These are phyloP conservation scores for Neurospora cerealis DNA, from an alignment of 495 filamentous ascomycete species.

Conservation along the genomic window DNA sequence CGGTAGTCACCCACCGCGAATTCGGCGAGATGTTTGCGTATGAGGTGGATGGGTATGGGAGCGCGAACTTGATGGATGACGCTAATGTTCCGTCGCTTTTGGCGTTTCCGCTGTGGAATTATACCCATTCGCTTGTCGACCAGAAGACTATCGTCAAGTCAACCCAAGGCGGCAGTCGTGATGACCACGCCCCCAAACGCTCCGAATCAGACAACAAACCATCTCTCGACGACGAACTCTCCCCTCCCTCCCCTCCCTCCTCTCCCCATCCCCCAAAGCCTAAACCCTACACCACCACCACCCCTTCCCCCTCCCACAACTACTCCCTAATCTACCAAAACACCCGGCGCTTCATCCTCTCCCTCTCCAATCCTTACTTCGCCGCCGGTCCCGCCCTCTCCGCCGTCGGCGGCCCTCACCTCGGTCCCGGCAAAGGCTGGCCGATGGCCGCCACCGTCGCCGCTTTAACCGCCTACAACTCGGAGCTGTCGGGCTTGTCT, in stretches of 20 bases:
- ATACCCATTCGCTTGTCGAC: slow-evolving; percentile 4
- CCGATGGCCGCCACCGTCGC: slow-evolving; percentile 47
- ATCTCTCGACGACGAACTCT: background rate
- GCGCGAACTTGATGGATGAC: slow-evolving; percentile 53
- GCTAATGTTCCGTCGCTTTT: slow-evolving; percentile 53
- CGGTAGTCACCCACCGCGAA: slow-evolving; percentile 23
- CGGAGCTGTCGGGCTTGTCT: slow-evolving; percentile 34
- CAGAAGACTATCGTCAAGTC: slow-evolving; percentile 4
- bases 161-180: background rate
- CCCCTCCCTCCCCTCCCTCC: background rate
- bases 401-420: slow-evolving; percentile 49
- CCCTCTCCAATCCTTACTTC: slow-evolving; percentile 48
- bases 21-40: slow-evolving; percentile 46
- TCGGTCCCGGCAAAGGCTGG: slow-evolving; percentile 49
- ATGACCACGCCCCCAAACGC: background rate
- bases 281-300: background rate
- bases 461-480: slow-evolving; percentile 30
- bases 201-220: background rate
- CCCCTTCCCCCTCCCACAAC: slow-evolving; percentile 4
- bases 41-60: slow-evolving; percentile 52
- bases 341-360: slow-evolving; percentile 47
- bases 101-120: slow-evolving; percentile 29
- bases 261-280: background rate
- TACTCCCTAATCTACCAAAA: slow-evolving; percentile 39
- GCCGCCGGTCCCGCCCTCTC: slow-evolving; percentile 44